Conservation (phyloP, 192 early-diverging fungal species). For the Martensiomyces pterosporus region DNA sequence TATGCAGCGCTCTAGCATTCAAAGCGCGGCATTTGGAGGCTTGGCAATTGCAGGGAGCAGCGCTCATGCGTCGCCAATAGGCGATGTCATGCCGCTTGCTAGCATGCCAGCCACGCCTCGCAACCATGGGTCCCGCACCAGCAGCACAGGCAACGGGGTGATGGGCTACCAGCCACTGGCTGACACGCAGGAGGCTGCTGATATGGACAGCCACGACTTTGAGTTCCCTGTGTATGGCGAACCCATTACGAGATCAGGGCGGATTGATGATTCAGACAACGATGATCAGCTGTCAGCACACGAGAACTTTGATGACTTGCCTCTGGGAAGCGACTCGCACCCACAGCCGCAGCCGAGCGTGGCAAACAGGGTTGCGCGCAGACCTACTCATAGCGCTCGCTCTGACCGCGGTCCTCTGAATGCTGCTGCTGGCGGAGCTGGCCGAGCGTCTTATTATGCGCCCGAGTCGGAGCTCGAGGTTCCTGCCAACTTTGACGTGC, state of each 20-base stretch:
- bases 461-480: slow-evolving; percentile 29
- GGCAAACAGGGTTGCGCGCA: slow-evolving; percentile 6
- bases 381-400: slow-evolving; percentile 23
- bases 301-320: slow-evolving; percentile 3
- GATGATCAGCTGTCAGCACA: slow-evolving; percentile 5
- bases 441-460: slow-evolving; percentile 35
- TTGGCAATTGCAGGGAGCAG: not conserved
- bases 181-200: too few relatives aligned
- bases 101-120: too few relatives aligned
- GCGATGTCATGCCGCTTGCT: too few relatives aligned
- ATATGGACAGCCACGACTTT: too few relatives aligned
- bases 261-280: slow-evolving; percentile 4
- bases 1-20: slow-evolving; percentile 3
- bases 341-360: slow-evolving; percentile 2
- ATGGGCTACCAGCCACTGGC: too few relatives aligned
- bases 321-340: not conserved
- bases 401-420: slow-evolving; percentile 19
- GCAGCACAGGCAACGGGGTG: too few relatives aligned
- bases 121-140: too few relatives aligned
- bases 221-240: too few relatives aligned
- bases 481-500: slow-evolving; percentile 39
- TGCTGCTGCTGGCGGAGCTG: slow-evolving; percentile 3
- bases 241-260: too few relatives aligned
- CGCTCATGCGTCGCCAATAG: too few relatives aligned
- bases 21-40: slow-evolving; percentile 13